These are phyloP conservation scores for Blepharisma undulans DNA, from an alignment of 169 alveolate genomes.

Conservation along the genomic window DNA sequence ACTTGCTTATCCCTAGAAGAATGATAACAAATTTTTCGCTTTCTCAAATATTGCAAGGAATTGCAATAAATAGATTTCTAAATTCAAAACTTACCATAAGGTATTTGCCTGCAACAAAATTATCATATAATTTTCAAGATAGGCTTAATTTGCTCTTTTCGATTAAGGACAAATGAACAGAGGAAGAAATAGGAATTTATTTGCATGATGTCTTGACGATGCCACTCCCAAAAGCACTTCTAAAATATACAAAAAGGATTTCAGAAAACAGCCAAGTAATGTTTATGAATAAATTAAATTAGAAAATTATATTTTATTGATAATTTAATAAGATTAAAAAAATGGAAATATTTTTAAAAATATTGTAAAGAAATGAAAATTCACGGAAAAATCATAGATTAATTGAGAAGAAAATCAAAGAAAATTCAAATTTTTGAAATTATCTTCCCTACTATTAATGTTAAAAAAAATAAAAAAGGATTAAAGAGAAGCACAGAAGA, in stretches of 20 bases:
- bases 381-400: neutral
- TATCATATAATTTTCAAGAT: conserved; percentile 9
- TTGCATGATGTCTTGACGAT: neutral
- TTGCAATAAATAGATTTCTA: neutral
- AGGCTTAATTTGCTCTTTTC: neutral
- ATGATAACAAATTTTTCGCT: neutral
- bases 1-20: neutral
- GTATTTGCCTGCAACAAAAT: neutral
- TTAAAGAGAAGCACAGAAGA: neutral
- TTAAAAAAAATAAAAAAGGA: neutral
- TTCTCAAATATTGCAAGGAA: neutral
- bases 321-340: neutral
- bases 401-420: neutral
- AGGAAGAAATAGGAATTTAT: conserved; percentile 18
- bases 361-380: neutral
- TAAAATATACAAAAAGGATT: conserved; percentile 29
- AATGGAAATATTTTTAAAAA: neutral
- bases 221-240: neutral
- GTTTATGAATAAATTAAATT: conserved; percentile 18
- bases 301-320: neutral
- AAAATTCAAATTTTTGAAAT: neutral
- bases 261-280: neutral
- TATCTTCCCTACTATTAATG: neutral
- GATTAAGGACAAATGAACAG: conserved; percentile 17
- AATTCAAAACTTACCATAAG: neutral